phyloP scores from a whole-genome alignment of 139 green algal genomes.

The Tetradesmus lagerheimii region DNA sequence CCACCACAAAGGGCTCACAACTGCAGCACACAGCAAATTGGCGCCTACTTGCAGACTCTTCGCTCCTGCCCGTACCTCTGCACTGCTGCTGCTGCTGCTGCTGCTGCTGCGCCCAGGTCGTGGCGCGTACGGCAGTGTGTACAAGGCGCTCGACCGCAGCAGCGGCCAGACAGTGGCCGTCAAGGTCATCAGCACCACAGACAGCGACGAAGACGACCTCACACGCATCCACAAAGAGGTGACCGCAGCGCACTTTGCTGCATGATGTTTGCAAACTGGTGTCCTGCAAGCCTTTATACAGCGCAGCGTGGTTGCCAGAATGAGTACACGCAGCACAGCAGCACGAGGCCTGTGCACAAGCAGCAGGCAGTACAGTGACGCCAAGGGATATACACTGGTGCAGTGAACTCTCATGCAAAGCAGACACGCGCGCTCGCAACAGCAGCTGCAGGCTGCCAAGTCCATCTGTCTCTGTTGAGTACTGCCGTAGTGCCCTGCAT shows the following conservation, averaged over 20 bases:
- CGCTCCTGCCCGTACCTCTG: neutral
- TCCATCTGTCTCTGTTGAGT: neutral
- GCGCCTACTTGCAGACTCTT: neutral
- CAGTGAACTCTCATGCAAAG: too few relatives aligned
- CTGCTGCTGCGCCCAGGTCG: neutral
- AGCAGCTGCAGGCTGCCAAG: too few relatives aligned
- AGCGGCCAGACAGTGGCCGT: constrained; percentile 83
- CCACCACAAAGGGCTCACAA: too few relatives aligned
- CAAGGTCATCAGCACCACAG: constrained; percentile 81
- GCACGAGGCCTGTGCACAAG: neutral
- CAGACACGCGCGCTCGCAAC: too few relatives aligned
- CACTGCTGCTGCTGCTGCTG: neutral
- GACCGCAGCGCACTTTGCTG: too few relatives aligned
- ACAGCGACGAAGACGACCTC: constrained; percentile 72
- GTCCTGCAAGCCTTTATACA: too few relatives aligned
- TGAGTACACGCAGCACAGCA: constrained; percentile 45
- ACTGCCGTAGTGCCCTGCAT: neutral
- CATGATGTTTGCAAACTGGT: too few relatives aligned
- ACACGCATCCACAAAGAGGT: constrained; percentile 43
- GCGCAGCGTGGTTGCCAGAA: constrained; percentile 38
- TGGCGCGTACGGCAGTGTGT: constrained; percentile 67
- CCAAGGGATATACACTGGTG: too few relatives aligned
- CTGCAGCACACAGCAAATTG: neutral
- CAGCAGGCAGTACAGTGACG: neutral
- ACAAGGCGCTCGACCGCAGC: constrained; percentile 74